Conservation (phyloP, 495 filamentous ascomycete genomes). For the Clavariopsis aquatica region DNA sequence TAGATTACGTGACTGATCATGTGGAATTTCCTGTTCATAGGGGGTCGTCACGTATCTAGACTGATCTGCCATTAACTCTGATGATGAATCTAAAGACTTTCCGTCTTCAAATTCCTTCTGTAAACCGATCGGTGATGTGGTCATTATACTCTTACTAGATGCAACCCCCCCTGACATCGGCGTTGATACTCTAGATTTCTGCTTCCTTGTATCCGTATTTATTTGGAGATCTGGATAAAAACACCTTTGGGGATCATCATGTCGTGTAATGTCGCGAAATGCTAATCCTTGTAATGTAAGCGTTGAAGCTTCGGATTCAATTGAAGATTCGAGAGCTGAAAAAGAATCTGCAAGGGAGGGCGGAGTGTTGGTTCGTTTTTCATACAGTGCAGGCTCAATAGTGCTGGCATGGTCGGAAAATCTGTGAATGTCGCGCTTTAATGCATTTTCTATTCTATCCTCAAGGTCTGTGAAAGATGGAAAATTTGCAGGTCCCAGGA, state of each 20-base stretch:
- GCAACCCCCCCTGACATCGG: not conserved
- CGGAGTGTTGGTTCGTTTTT: not conserved
- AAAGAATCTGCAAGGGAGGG: not conserved
- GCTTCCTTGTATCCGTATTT: not conserved
- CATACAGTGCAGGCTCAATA: not conserved
- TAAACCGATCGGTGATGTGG: not conserved
- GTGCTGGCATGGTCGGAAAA: not conserved
- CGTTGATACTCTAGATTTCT: not conserved
- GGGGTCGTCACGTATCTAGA: no score
- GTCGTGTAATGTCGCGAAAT: not conserved
- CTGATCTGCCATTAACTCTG: no score
- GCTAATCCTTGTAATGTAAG: not conserved
- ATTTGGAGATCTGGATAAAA: not conserved
- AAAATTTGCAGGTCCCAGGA: no score
- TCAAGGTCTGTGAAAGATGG: no score
- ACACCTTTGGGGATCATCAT: not conserved
- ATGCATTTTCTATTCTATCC: no score
- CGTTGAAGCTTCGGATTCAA: not conserved
- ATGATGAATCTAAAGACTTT: no score
- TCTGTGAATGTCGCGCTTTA: not conserved
- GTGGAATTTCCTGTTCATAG: no score
- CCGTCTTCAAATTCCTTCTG: no score
- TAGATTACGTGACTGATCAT: no score
- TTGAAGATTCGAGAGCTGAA: not conserved
- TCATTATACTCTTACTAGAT: not conserved